phyloP scores from a whole-genome alignment of 176 grass and related monocot genomes.

The Zea luxurians region DNA sequence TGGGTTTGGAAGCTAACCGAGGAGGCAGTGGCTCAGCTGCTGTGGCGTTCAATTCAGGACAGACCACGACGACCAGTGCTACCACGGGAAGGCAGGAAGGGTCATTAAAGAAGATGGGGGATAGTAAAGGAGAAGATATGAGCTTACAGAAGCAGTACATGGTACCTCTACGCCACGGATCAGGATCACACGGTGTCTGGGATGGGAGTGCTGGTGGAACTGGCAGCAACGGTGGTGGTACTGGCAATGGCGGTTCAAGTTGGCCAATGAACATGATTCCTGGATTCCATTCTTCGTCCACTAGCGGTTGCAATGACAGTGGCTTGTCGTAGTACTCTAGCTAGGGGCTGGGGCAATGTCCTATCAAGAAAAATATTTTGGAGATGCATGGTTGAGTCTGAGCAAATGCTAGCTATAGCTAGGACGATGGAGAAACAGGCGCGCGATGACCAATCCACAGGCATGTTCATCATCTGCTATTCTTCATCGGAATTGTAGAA shows the following conservation, averaged over 20 bases:
- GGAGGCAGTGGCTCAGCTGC: constrained; percentile 22
- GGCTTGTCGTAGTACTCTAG: constrained; percentile 36
- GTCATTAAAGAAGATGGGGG: constrained; percentile 52
- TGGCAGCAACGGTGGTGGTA: background rate
- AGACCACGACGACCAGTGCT: constrained; percentile 19
- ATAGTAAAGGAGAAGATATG: constrained; percentile 42
- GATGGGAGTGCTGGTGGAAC: constrained; percentile 24
- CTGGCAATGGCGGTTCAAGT: constrained; percentile 29
- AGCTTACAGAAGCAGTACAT: constrained; percentile 58
- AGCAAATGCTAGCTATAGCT: constrained; percentile 6
- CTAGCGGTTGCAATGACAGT: constrained; percentile 24
- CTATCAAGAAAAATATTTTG: background rate
- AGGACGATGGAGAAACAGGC: background rate
- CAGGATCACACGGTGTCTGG: constrained; percentile 42
- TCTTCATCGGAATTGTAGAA: constrained; percentile 37
- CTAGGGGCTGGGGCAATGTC: background rate
- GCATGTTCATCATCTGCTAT: constrained; percentile 27
- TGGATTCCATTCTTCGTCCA: constrained; percentile 64
- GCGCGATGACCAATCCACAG: background rate
- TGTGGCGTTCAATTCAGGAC: constrained; percentile 42
- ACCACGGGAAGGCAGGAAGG: constrained; percentile 42
- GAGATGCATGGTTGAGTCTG: background rate
- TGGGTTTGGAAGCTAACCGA: constrained; percentile 50
- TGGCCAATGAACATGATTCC: constrained; percentile 70
- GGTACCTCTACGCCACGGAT: constrained; percentile 45